These are phyloP conservation scores for Phytopythium boreale DNA, from an alignment of 352 stramenopile genomes.

Conservation along the genomic window DNA sequence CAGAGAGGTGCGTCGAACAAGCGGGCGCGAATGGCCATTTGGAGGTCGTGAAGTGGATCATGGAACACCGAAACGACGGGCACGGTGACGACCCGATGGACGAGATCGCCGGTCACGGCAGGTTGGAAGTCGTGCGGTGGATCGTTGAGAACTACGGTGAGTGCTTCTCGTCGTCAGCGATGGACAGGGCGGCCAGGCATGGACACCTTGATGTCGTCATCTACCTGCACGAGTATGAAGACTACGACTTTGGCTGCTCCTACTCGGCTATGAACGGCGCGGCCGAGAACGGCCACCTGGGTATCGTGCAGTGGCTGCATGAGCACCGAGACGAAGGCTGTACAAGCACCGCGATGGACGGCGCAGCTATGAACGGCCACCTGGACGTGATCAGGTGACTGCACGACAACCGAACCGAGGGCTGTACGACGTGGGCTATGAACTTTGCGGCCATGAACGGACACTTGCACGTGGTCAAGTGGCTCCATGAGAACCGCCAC, in stretches of 20 bases:
- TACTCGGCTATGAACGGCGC: constrained; percentile 22
- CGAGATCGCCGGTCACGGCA: constrained; percentile 22
- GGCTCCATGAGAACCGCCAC: background rate
- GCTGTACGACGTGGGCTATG: constrained; percentile 1
- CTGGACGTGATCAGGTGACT: constrained; percentile 1
- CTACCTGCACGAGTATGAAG: background rate
- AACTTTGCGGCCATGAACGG: background rate
- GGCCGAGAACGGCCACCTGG: constrained; percentile 20
- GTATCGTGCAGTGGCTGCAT: constrained; percentile 22
- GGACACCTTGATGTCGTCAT: constrained; percentile 3
- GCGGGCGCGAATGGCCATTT: constrained; percentile 26
- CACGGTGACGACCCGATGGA: constrained; percentile 26
- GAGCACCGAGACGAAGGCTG: constrained; percentile 6
- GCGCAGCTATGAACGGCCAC: constrained; percentile 16
- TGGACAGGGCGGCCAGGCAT: constrained; percentile 16
- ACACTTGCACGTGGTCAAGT: background rate
- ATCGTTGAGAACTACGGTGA: constrained; percentile 19
- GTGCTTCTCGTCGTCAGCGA: constrained; percentile 14
- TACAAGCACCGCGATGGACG: constrained; percentile 21
- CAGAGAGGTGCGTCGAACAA: constrained; percentile 25
- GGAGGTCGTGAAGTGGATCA: constrained; percentile 26
- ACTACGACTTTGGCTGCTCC: background rate
- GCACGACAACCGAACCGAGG: background rate
- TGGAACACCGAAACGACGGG: constrained; percentile 25
- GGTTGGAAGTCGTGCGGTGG: constrained; percentile 24